These are phyloP conservation scores for Cytauxzoon felis DNA, from an alignment of 169 alveolate genomes.

Conservation along the genomic window DNA sequence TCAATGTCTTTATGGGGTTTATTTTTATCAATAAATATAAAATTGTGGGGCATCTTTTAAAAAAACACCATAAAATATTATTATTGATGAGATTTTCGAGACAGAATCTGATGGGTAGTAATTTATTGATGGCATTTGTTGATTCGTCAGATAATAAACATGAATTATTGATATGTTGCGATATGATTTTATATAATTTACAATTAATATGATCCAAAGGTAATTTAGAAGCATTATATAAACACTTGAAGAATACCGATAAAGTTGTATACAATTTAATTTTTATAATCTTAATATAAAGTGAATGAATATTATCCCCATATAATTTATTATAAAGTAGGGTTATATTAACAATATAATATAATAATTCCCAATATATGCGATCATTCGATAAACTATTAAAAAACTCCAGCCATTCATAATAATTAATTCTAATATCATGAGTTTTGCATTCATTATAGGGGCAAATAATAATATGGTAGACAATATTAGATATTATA, in stretches of 20 bases:
- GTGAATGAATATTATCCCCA: not conserved
- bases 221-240: not conserved
- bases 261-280: too few relatives aligned
- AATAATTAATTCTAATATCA: not conserved
- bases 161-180: not conserved
- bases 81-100: constrained; percentile 24
- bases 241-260: not conserved
- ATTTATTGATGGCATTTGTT: not conserved
- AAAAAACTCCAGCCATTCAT: not conserved
- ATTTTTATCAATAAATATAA: constrained; percentile 14
- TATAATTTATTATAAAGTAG: not conserved
- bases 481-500: not conserved
- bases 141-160: not conserved
- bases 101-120: constrained; percentile 14
- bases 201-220: not conserved
- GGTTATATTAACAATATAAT: not conserved
- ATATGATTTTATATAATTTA: not conserved
- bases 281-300: too few relatives aligned
- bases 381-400: not conserved
- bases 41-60: constrained; percentile 28
- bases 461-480: not conserved
- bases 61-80: constrained; percentile 3
- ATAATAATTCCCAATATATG: not conserved
- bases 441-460: not conserved
- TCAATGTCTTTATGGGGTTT: constrained; percentile 17